These are phyloP conservation scores for Avena insularis DNA, from an alignment of 176 grass and related monocot species.

Conservation along the genomic window DNA sequence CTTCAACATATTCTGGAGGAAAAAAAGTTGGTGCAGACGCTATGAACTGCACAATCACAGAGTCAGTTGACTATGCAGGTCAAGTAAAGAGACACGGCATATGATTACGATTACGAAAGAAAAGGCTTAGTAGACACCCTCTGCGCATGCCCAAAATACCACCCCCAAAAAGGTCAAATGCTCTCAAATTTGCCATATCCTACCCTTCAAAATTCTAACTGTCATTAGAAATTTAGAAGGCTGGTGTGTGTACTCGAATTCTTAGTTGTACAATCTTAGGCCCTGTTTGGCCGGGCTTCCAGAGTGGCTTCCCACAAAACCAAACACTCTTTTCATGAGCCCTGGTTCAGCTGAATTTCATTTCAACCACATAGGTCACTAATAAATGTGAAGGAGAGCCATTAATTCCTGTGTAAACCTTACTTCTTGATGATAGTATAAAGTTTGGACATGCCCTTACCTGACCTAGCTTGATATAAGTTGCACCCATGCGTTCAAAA, in stretches of 20 bases:
- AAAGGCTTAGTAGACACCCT: background rate
- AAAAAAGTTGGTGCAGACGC: constrained; percentile 93
- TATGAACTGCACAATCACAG: constrained; percentile 72
- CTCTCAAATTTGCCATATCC: background rate
- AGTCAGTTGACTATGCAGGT: constrained; percentile 39
- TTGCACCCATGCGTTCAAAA: constrained; percentile 97
- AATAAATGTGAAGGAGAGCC: constrained; percentile 3
- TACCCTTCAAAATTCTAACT: background rate
- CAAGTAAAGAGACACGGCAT: constrained; percentile 8
- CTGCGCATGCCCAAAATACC: background rate
- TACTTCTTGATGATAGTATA: constrained; percentile 5
- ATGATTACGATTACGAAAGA: background rate
- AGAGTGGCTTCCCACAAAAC: constrained; percentile 11
- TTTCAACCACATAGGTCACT: constrained; percentile 16
- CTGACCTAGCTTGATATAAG: constrained; percentile 99
- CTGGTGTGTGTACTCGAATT: background rate
- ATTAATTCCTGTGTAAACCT: background rate
- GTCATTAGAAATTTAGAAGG: constrained; percentile 13
- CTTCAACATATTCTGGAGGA: constrained; percentile 93
- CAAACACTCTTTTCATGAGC: background rate
- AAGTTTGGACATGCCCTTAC: constrained; percentile 46
- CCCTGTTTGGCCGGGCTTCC: constrained; percentile 4
- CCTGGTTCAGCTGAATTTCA: background rate
- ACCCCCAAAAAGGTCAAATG: constrained; percentile 9
- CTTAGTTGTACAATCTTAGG: background rate